A percentile compares a stretch with the other conserved stretches of the same genome.
phyloP scores from a whole-genome alignment of 2,329 filamentous ascomycete species.

The Fusarium sp. region DNA sequence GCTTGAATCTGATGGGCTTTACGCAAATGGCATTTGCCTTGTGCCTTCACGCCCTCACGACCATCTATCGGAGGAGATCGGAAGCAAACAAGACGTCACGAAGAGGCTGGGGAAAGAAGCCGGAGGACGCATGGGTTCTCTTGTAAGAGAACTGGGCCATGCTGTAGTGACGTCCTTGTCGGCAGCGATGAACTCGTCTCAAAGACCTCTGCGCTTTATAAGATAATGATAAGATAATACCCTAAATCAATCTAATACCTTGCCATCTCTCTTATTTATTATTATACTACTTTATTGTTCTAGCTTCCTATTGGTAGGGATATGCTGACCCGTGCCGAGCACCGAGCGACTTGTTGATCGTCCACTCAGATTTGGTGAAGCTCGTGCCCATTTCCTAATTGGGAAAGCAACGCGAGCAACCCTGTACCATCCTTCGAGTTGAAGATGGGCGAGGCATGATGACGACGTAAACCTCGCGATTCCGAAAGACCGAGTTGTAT shows the following conservation, averaged over 20 bases:
- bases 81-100: background rate
- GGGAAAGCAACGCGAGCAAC: constrained; percentile 30
- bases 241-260: background rate
- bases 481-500: background rate
- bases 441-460: constrained; percentile 1
- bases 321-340: background rate
- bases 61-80: background rate
- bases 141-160: background rate
- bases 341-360: background rate
- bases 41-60: background rate
- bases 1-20: background rate
- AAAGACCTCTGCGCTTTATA: background rate
- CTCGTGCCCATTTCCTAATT: constrained; percentile 28
- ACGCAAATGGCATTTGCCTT: background rate
- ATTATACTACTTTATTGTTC: background rate
- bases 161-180: background rate
- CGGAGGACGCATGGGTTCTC: background rate
- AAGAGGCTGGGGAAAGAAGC: background rate
- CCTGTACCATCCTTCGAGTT: constrained; percentile 8
- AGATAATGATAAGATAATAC: background rate
- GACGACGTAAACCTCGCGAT: background rate
- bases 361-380: background rate
- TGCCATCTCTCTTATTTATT: background rate
- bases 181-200: background rate
- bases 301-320: background rate